Evolutionary conservation across 495 filamentous ascomycete genomes (phyloP).

Genomic region (Neurospora sp.): DNA sequence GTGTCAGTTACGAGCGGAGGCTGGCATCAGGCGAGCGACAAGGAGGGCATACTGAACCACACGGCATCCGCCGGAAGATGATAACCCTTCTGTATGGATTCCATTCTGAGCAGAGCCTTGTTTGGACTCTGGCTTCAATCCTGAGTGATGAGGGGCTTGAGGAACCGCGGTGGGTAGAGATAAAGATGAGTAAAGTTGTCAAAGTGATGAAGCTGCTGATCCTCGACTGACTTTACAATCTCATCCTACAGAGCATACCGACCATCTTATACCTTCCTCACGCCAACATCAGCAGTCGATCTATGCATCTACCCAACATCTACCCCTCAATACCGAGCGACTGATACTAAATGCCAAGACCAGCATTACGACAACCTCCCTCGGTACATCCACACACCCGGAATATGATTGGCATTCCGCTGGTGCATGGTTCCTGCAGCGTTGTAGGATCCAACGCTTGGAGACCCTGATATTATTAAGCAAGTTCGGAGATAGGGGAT

Average conservation of each 20-base stretch:
- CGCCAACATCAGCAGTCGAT: background rate
- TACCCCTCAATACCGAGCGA: background rate
- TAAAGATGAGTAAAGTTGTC: background rate
- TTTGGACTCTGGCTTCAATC: background rate
- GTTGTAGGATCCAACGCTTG: background rate
- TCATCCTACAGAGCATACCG: background rate
- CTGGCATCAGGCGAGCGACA: background rate
- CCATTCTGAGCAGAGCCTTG: constrained; percentile 21
- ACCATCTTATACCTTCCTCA: background rate
- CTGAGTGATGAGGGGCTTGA: background rate
- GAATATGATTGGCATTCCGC: background rate
- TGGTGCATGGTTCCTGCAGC: background rate
- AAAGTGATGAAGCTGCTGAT: background rate
- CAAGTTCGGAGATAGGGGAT: background rate
- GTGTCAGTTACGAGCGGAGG: background rate
- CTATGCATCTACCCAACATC: background rate
- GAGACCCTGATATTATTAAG: background rate
- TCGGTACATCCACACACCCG: background rate
- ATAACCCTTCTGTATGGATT: constrained; percentile 22
- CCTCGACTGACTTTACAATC: background rate
- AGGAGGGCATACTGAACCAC: constrained; percentile 36
- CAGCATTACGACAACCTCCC: background rate
- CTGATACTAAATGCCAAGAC: background rate
- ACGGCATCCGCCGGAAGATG: constrained; percentile 35
- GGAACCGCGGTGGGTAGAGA: background rate